phyloP scores from a whole-genome alignment of 768 basidiomycete species.

The Termitomyces bulborhizus region DNA sequence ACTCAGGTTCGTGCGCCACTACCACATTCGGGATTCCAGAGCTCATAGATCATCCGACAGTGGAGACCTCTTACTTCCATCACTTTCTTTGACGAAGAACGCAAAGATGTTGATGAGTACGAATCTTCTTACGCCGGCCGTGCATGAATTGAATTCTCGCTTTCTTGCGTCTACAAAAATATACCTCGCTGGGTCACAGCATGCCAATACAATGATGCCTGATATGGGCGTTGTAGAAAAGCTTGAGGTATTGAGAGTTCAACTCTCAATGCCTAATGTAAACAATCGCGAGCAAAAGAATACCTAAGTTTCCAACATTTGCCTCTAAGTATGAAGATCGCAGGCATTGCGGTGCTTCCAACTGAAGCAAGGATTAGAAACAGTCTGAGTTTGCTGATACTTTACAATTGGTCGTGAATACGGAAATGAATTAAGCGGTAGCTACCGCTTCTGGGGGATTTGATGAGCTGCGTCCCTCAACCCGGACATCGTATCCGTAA shows the following conservation, averaged over 20 bases:
- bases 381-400: background rate
- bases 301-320: background rate
- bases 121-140: conserved; percentile 22
- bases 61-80: conserved; percentile 32
- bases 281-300: background rate
- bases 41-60: conserved; percentile 17
- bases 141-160: background rate
- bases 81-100: conserved; percentile 40
- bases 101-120: conserved; percentile 35
- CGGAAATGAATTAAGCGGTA: conserved; percentile 4
- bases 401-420: conserved; percentile 10
- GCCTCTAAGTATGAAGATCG: background rate
- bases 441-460: conserved; percentile 35
- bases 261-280: background rate
- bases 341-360: background rate
- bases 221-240: background rate
- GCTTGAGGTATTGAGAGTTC: background rate
- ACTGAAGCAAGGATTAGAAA: background rate
- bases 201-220: background rate
- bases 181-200: background rate
- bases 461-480: conserved; percentile 48
- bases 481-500: conserved; percentile 77
- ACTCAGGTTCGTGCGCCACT: conserved; percentile 26
- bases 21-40: background rate
- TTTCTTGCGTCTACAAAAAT: background rate